A percentile compares a stretch with the other conserved stretches of the same genome.
phyloP scores from a whole-genome alignment of 192 early-diverging fungal genomes.

The Phlyctochytrium arcticum region DNA sequence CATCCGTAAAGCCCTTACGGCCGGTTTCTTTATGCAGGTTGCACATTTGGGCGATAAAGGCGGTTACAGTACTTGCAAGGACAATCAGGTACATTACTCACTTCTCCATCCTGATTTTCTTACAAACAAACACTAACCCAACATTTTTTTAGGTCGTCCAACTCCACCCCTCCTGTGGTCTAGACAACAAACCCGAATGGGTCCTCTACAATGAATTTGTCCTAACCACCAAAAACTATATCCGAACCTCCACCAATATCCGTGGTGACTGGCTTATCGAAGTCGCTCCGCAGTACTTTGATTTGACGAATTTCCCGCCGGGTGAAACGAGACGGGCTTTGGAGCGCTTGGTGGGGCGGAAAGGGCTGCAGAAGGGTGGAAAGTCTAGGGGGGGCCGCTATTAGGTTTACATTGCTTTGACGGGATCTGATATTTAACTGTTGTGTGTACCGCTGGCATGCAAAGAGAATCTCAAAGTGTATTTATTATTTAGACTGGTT shows the following conservation, averaged over 20 bases:
- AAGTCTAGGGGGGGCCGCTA: too few relatives aligned
- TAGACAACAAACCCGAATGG: conserved; percentile 96
- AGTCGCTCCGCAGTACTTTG: conserved; percentile 88
- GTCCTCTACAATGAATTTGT: conserved; percentile 99
- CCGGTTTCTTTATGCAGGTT: conserved; percentile 99
- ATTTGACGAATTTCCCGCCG: conserved; percentile 83
- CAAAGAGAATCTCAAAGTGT: too few relatives aligned
- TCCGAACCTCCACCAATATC: conserved; percentile 88
- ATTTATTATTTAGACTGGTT: too few relatives aligned
- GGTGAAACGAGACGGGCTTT: conserved; percentile 64
- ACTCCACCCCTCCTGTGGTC: conserved; percentile 86
- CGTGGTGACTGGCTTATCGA: conserved; percentile 70
- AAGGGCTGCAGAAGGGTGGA: too few relatives aligned
- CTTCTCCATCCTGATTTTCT: conserved; percentile 16
- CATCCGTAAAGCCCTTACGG: conserved; percentile 81
- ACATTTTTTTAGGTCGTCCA: conserved; percentile 58
- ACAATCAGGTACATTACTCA: conserved; percentile 74
- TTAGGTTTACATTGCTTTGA: too few relatives aligned
- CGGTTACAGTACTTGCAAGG: conserved; percentile 91
- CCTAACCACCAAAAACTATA: conserved; percentile 91
- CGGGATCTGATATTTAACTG: too few relatives aligned
- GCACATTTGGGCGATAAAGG: conserved; percentile 83
- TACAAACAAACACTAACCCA: too few relatives aligned
- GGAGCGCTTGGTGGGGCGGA: too few relatives aligned
- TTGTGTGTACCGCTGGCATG: too few relatives aligned